These are phyloP conservation scores for Boletus tomentosulus DNA, from an alignment of 768 basidiomycete species.

Conservation along the genomic window DNA sequence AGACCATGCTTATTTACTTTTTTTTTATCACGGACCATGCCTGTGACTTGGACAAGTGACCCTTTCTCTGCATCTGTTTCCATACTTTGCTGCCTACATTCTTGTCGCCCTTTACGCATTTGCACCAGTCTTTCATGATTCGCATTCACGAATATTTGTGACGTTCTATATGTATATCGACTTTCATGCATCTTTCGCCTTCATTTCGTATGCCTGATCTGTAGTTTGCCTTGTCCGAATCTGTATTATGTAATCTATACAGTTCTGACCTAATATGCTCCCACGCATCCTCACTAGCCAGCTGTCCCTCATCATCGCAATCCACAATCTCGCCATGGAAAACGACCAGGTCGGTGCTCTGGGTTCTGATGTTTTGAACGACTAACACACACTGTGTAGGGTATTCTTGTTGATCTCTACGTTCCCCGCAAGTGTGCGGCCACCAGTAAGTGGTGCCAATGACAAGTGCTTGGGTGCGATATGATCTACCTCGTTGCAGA, in stretches of 20 bases:
- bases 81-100: constrained; percentile 20
- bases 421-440: constrained; percentile 99
- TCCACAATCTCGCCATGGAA: constrained; percentile 58
- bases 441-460: constrained; percentile 64
- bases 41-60: constrained; percentile 26
- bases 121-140: constrained; percentile 18
- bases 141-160: constrained; percentile 14
- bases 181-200: constrained; percentile 1
- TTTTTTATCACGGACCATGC: constrained; percentile 30
- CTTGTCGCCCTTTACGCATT: constrained; percentile 18
- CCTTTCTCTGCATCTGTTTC: constrained; percentile 14
- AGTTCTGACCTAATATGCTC: constrained; percentile 28
- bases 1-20: constrained; percentile 11
- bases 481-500: constrained; percentile 43
- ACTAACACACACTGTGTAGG: constrained; percentile 43
- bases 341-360: constrained; percentile 73
- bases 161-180: constrained; percentile 2
- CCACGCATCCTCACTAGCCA: constrained; percentile 21
- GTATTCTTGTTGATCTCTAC: constrained; percentile 99
- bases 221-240: not conserved
- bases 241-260: constrained; percentile 19
- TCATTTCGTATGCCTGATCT: not conserved
- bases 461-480: not conserved
- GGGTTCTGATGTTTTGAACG: not conserved
- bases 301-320: not conserved